These are phyloP conservation scores for Ceriops zippeliana DNA, from an alignment of 345 rosid genomes.

Conservation along the genomic window DNA sequence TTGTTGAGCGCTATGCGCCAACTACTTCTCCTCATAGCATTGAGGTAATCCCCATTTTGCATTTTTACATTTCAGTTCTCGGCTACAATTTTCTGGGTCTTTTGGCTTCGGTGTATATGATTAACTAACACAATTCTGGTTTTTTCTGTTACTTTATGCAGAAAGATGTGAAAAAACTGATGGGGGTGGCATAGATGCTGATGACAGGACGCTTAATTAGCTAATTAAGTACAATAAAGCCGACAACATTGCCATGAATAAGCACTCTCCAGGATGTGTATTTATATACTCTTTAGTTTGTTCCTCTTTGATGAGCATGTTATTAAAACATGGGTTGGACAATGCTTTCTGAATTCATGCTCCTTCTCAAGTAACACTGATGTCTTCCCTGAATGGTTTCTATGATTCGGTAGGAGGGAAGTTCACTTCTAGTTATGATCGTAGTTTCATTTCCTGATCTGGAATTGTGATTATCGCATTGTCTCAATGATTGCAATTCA, in stretches of 20 bases:
- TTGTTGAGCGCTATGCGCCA: slow-evolving; percentile 83
- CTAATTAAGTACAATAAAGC: neutral
- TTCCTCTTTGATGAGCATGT: neutral
- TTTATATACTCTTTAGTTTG: neutral
- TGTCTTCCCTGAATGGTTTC: too few relatives aligned
- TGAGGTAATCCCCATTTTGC: slow-evolving; percentile 48
- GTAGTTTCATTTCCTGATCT: too few relatives aligned
- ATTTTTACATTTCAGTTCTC: neutral
- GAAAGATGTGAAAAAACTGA: slow-evolving; percentile 72
- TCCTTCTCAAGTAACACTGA: too few relatives aligned
- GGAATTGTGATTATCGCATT: too few relatives aligned
- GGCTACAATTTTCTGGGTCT: neutral
- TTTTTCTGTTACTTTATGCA: slow-evolving; percentile 28
- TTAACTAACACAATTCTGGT: neutral
- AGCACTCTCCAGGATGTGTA: neutral
- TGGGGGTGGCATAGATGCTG: slow-evolving; percentile 26
- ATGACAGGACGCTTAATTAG: neutral
- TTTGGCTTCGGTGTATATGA: neutral
- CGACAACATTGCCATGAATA: neutral
- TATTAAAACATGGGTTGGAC: neutral
- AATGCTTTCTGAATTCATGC: too few relatives aligned
- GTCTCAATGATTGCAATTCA: too few relatives aligned
- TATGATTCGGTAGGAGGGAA: too few relatives aligned
- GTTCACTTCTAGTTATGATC: too few relatives aligned
- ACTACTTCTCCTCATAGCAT: slow-evolving; percentile 89